These are phyloP conservation scores for Tephrocybe sp. DNA, from an alignment of 768 basidiomycete genomes.

Conservation along the genomic window DNA sequence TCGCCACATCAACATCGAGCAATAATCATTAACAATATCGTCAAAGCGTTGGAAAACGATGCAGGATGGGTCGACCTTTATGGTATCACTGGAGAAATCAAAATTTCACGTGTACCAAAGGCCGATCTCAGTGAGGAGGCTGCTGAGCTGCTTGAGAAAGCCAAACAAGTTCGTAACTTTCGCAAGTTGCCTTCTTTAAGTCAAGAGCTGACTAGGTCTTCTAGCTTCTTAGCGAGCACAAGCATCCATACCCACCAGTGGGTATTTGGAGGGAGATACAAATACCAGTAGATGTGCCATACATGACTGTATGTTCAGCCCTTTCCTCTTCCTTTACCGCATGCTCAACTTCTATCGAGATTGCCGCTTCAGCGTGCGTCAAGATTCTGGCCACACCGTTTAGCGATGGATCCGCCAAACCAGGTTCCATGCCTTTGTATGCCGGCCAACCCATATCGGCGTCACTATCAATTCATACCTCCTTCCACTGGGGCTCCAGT, in stretches of 20 bases:
- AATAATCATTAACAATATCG: slow-evolving; percentile 45
- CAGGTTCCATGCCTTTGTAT: slow-evolving; percentile 50
- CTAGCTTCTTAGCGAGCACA: slow-evolving; percentile 44
- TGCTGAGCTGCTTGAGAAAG: slow-evolving; percentile 27
- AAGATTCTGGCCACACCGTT: slow-evolving; percentile 47
- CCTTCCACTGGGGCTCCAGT: slow-evolving; percentile 73
- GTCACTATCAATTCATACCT: slow-evolving; percentile 63
- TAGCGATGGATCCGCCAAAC: slow-evolving; percentile 24
- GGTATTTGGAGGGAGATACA: slow-evolving; percentile 71
- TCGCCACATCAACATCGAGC: slow-evolving; percentile 37
- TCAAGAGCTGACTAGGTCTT: background rate
- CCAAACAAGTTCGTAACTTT: slow-evolving; percentile 29
- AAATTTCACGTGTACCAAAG: slow-evolving; percentile 45
- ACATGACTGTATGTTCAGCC: slow-evolving; percentile 62
- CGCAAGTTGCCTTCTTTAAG: background rate
- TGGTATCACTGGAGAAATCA: slow-evolving; percentile 67
- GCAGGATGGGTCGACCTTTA: slow-evolving; percentile 71
- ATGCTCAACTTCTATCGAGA: slow-evolving; percentile 38
- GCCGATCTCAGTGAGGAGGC: slow-evolving; percentile 28
- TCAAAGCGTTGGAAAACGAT: slow-evolving; percentile 62
- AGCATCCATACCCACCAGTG: slow-evolving; percentile 35
- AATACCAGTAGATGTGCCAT: slow-evolving; percentile 86
- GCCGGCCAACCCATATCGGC: slow-evolving; percentile 88
- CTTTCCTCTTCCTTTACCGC: slow-evolving; percentile 4
- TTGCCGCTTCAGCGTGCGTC: slow-evolving; percentile 62